Conservation (phyloP, 495 filamentous ascomycete genomes). For the Aspergillus sclerotiicarbonarius region DNA sequence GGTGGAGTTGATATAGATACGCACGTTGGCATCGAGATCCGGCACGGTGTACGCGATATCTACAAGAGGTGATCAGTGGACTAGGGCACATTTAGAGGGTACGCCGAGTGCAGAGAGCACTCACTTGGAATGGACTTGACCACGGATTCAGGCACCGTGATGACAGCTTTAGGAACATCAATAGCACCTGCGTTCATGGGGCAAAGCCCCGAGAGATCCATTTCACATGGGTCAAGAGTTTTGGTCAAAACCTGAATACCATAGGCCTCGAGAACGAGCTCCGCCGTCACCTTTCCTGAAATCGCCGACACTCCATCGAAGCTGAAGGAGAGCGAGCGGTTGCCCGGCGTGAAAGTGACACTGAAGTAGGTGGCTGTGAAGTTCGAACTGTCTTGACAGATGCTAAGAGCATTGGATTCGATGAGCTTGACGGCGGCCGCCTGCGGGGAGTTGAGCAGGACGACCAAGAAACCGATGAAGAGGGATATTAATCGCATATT, state of each 20-base stretch:
- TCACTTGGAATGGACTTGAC: slow-evolving; percentile 61
- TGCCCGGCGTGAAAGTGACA: slow-evolving; percentile 64
- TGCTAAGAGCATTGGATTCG: slow-evolving; percentile 62
- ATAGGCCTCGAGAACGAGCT: slow-evolving; percentile 69
- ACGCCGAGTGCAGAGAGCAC: slow-evolving; percentile 11
- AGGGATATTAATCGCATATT: slow-evolving; percentile 43
- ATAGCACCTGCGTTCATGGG: slow-evolving; percentile 81
- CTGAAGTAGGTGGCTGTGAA: slow-evolving; percentile 71
- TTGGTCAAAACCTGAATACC: slow-evolving; percentile 62
- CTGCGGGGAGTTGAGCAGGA: slow-evolving; percentile 25
- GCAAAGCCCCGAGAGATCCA: slow-evolving; percentile 64
- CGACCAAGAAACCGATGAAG: slow-evolving; percentile 35
- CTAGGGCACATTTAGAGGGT: background rate
- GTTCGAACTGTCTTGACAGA: slow-evolving; percentile 63
- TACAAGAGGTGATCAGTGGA: slow-evolving; percentile 20
- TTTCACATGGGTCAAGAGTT: slow-evolving; percentile 67
- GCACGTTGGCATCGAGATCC: slow-evolving; percentile 82
- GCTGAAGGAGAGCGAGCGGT: slow-evolving; percentile 61
- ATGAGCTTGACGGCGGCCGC: slow-evolving; percentile 27
- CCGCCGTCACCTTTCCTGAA: slow-evolving; percentile 68
- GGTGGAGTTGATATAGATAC: slow-evolving; percentile 69
- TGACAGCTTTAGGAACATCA: slow-evolving; percentile 29
- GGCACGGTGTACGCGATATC: slow-evolving; percentile 83
- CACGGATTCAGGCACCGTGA: background rate
- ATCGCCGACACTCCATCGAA: slow-evolving; percentile 73